Base-by-base conservation (phyloP, 768 basidiomycete genomes). In the Mycena indigotica region DNA sequence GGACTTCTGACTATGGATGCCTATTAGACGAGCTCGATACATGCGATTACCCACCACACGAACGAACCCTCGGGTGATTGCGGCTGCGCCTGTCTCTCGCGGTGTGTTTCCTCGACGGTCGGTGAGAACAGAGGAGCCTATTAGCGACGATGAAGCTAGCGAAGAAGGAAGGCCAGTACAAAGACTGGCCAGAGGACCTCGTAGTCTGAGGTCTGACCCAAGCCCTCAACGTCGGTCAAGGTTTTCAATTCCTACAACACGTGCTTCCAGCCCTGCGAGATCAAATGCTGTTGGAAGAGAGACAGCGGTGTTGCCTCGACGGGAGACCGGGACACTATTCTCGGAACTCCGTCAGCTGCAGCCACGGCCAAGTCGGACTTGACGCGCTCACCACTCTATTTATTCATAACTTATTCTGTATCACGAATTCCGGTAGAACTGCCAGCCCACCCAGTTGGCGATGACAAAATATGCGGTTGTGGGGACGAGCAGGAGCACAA, bases 381-480 rank as follows among this genome's bases (percentile, higher is more conserved):
- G 25, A 12, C 25, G 46, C n/a, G 68, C 56, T 75, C 79, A 58
- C 70, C 70, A 58, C 26, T 49, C 44, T 65, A 62, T 59, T 62
- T 57, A 53, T 59, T 55, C 41, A 41, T 46, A 16, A 28, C 29
- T 26, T 48, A 40, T 53, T 39, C 8, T 17, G n/a, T n/a, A 35
- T 84, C 72, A 95, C 12, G 93, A 93, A 71, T 95, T 94, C 41
- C 90, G 85, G 70, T 93, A 98, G 72, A 93, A 97, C 72, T 98
- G 94, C 94, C 95, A 98, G 39, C 95, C 95, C 35, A 96, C 92
- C 96, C 96, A 98, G 67, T 98, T 98, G 39, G 94, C 93, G 66
- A 98, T 98, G 52, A 93, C 90, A 71, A 95, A 96, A 73, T 93
- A 95, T 38, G 88, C 80, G 10, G 81, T 84, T 6, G 87, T 87